Conservation (phyloP, 2,329 filamentous ascomycete genomes). For the Leptographium flavum region DNA sequence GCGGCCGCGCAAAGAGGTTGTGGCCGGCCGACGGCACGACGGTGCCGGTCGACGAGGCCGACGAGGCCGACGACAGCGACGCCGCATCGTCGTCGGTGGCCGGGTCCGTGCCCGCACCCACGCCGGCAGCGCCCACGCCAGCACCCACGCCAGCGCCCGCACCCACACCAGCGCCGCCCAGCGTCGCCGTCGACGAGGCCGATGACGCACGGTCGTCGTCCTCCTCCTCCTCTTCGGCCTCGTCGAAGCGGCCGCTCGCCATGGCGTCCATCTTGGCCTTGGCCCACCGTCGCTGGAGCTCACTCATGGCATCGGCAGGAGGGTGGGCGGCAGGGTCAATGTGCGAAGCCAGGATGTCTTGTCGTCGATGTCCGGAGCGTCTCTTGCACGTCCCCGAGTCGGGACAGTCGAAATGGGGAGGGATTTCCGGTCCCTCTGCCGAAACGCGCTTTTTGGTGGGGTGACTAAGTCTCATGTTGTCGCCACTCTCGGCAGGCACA, state of each 20-base stretch:
- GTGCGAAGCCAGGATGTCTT: background rate
- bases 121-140: conserved; percentile 16
- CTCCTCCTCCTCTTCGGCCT: conserved; percentile 38
- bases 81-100: conserved; percentile 46
- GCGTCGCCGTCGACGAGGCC: conserved; percentile 11
- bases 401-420: too few relatives aligned
- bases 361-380: too few relatives aligned
- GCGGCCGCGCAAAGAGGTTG: conserved; percentile 57
- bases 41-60: conserved; percentile 88
- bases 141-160: too few relatives aligned
- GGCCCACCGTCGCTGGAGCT: conserved; percentile 19
- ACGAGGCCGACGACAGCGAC: conserved; percentile 51
- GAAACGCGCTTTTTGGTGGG: too few relatives aligned
- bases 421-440: too few relatives aligned
- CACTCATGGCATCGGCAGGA: conserved; percentile 15
- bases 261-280: conserved; percentile 14
- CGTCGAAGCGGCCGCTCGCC: conserved; percentile 23
- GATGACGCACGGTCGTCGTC: conserved; percentile 15
- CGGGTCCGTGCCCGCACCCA: conserved; percentile 23
- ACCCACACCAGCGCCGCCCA: background rate
- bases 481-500: too few relatives aligned
- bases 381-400: too few relatives aligned
- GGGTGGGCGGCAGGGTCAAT: background rate
- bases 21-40: conserved; percentile 65
- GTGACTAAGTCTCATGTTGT: too few relatives aligned